Evolutionary conservation across 306 rosid species (phyloP), one percentile per base, ranked within the genome.

Genomic region (Glycyrrhiza uralensis): DNA sequence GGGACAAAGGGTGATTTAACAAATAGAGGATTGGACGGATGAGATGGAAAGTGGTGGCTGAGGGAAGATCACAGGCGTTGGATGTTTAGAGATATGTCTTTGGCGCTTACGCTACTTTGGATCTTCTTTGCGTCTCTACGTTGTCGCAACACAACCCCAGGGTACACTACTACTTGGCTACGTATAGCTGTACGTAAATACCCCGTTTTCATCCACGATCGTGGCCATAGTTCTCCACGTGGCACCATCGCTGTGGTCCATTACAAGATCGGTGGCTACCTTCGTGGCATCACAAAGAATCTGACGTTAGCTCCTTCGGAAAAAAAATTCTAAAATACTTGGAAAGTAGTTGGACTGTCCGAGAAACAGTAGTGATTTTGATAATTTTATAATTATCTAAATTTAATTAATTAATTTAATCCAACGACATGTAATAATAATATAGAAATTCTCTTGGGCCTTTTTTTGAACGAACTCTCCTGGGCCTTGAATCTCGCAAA

Each of bases 101-200:
- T 88, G 88, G 92, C 87, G 87, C 97, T 88, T 85, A 90, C 93
- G 92, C 89, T 75, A 85, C 89, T 87, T 90, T 84, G 98, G 96
- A 92, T 87, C 90, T 90, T 42, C 83, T 79, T 86, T 70, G 92
- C 89, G 90, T 88, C 85, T 74, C 58, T 78, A 70, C 67, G 80
- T 79, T 81, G 81, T 88, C 78, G 7, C 33, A 6, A 18, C 41
- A 7, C 41, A 35, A 35, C 41, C 41, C 41, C 41, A 41, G 17
- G 46, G 46, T 41, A 15, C 46, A 41, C 46, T 7, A 6, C 2
- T 35, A 8, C 0, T 35, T 35, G 89, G 84, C 91, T 66, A 84
- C 78, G 87, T 84, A 75, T 78, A 19, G 0, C 13, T 38, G 44
- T 38, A 38, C 44, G 44, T 38, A 38, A 38, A 38, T 38, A 9